These are phyloP conservation scores for Posidonia australis DNA, from an alignment of 106 monocot genomes.

Conservation along the genomic window DNA sequence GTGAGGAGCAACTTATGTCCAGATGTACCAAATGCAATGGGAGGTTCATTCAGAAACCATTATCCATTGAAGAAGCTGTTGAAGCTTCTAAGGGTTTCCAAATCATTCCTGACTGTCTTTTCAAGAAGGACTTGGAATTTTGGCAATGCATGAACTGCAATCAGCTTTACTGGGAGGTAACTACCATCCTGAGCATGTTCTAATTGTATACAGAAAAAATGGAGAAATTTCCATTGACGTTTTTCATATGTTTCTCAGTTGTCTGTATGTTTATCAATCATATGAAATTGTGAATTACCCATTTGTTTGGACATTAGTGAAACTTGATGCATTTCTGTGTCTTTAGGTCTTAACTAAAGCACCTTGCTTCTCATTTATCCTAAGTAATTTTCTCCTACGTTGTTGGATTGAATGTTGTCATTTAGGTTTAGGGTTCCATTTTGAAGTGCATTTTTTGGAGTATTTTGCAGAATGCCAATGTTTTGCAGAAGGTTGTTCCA, in stretches of 20 bases:
- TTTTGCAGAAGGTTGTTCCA: no score
- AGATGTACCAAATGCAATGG: slow-evolving; percentile 99
- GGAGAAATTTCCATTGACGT: neutral
- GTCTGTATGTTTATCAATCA: no score
- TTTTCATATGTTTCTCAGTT: neutral
- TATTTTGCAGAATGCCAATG: no score
- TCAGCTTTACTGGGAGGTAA: slow-evolving; percentile 97
- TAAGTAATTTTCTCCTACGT: no score
- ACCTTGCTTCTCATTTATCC: no score
- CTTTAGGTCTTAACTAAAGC: no score
- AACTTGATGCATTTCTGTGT: no score
- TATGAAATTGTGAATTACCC: no score
- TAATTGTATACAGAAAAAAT: neutral
- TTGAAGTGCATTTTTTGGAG: no score
- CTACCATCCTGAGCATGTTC: neutral
- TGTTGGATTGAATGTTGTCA: no score
- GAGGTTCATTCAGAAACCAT: slow-evolving; percentile 78
- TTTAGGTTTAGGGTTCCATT: no score
- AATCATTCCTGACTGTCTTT: slow-evolving; percentile 74
- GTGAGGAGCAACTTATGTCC: slow-evolving; percentile 86
- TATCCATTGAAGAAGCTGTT: slow-evolving; percentile 77
- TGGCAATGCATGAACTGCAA: slow-evolving; percentile 88
- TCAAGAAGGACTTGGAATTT: slow-evolving; percentile 71
- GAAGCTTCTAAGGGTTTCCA: slow-evolving; percentile 87
- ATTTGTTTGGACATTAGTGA: no score